phyloP scores from a whole-genome alignment of 2,329 filamentous ascomycete genomes.

The Tolypocladium ovalisporum region DNA sequence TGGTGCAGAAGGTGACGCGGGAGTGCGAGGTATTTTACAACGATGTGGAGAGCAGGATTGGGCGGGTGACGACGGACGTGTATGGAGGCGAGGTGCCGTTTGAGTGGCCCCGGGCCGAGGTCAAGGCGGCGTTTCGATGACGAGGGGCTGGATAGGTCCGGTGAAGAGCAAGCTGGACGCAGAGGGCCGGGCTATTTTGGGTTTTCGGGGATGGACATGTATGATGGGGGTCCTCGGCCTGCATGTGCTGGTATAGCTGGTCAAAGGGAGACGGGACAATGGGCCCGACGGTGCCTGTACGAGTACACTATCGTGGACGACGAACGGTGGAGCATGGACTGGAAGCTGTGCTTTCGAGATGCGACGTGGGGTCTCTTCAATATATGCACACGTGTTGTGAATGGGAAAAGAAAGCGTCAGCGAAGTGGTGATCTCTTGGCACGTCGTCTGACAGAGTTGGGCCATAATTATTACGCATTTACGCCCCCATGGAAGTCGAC shows the following conservation, averaged over 20 bases:
- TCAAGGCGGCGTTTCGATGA: constrained; percentile 44
- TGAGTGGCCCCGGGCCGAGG: constrained; percentile 55
- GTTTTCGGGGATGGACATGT: background rate
- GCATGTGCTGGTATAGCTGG: background rate
- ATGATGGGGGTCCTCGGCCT: background rate
- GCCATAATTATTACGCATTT: background rate
- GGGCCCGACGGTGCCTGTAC: background rate
- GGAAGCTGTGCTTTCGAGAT: background rate
- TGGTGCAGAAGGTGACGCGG: constrained; percentile 46
- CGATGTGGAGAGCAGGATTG: constrained; percentile 50
- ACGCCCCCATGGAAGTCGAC: background rate
- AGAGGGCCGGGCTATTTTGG: background rate
- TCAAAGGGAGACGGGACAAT: background rate
- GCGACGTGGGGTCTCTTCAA: background rate
- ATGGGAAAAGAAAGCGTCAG: background rate
- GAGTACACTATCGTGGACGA: background rate
- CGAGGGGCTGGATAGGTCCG: background rate
- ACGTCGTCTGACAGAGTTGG: background rate
- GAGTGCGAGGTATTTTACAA: constrained; percentile 55
- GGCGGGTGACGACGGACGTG: constrained; percentile 47
- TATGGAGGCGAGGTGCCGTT: constrained; percentile 55
- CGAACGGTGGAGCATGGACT: background rate
- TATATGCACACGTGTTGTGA: background rate
- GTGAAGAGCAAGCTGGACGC: background rate
- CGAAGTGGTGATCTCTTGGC: background rate